Conservation (phyloP, 2,329 filamentous ascomycete genomes). For the Dryadomyces quercivorus region DNA sequence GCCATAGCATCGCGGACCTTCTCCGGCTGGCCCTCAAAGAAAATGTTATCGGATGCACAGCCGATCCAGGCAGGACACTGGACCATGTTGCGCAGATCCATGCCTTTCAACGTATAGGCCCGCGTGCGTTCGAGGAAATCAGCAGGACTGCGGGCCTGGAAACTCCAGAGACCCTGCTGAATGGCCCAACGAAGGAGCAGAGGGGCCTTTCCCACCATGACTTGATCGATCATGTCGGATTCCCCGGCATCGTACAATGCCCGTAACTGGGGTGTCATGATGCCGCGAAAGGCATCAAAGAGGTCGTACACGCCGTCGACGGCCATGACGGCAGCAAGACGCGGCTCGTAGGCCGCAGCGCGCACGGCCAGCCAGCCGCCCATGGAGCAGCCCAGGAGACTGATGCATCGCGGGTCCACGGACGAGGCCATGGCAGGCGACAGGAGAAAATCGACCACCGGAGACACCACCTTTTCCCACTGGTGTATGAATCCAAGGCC, state of each 20-base stretch:
- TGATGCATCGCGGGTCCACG: conserved; percentile 22
- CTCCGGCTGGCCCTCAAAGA: conserved; percentile 5
- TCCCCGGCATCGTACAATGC: conserved; percentile 12
- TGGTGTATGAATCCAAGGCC: conserved; percentile 28
- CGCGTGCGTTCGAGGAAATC: not conserved
- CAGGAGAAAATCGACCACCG: conserved; percentile 26
- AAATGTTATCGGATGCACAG: not conserved
- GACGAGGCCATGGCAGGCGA: conserved; percentile 1
- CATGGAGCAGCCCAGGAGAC: conserved; percentile 26
- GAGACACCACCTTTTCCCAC: conserved; percentile 27
- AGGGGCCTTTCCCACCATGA: conserved; percentile 10
- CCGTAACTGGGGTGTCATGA: conserved; percentile 11
- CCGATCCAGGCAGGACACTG: not conserved
- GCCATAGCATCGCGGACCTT: not conserved
- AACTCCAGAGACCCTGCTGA: conserved; percentile 21
- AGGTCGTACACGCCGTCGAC: conserved; percentile 24
- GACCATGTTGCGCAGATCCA: not conserved
- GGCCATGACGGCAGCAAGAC: conserved; percentile 24
- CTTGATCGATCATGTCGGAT: conserved; percentile 8
- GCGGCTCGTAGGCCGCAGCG: conserved; percentile 29
- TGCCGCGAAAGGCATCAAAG: conserved; percentile 8
- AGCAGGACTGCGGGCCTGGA: conserved; percentile 14
- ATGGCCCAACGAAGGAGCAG: conserved; percentile 16
- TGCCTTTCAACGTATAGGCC: conserved; percentile 12
- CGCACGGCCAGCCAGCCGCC: conserved; percentile 26